Base-by-base conservation (phyloP, 2,329 filamentous ascomycete species). In the Penicillium sp. region DNA sequence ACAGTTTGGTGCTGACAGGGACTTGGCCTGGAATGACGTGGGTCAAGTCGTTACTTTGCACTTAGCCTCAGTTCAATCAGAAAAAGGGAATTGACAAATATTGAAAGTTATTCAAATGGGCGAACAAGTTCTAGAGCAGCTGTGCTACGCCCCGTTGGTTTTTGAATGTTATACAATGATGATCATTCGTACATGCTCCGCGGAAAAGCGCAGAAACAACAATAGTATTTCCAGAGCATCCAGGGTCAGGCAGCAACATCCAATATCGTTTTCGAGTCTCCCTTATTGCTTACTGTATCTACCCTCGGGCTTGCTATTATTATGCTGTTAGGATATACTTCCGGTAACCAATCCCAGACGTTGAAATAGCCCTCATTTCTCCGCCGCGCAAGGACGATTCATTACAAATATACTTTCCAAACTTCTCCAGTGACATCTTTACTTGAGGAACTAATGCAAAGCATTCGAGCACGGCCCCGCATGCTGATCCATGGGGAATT, bases 341-440 rank as follows among this genome's bases (percentile, higher is more conserved):
- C 13, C 15, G 3, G 23, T 4, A 27, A 20, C 39, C 39, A 30
- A 29, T 42, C 10, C 24, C 10, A 42, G 39, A 42, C 39, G 39
- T 42, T 17, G 20, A 21, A 42, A 18, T 42, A 42, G 39, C 15
- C 39, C 39, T 42, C 12, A 20, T 10, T n/a, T 26, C 8, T 7
- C 26, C 15, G 39, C 39, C 17, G n/a, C 23, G 18, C 3, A 42
- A 7, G 23, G 26, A 26, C 23, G 29, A 9, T 42, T 27, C n/a
- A 29, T 42, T 42, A 42, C 24, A 42, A 42, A 42, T 29, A 42
- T 42, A 42, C 24, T 42, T 29, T 29, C 8, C 26, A 12, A n/a
- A 17, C 7, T 10, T 18, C 24, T 42, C 39, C 15, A 42, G 39
- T 29, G 9, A 42, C 13, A 42, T 27, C 24, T 20, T 9, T 10